Evolutionary conservation across 164 flowering plant species (phyloP), one percentile per base, ranked within the genome.

Genomic region (Echeveria elegans): DNA sequence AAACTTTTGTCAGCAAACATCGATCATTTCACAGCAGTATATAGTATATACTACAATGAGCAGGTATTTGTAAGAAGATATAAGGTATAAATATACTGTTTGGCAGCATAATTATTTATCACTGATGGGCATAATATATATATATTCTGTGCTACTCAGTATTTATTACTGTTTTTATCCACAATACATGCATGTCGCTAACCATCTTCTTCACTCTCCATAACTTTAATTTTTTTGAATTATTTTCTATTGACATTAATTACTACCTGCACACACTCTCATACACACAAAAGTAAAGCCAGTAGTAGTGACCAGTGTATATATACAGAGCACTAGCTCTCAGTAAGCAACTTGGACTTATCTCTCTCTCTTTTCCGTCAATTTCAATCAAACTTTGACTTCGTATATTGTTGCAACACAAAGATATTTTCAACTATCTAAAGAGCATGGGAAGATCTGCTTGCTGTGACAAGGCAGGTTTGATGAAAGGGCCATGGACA

Each of bases 381-480:
- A 28, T 62, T 62, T 4, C 40, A 16, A 19, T 37, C 41, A 63
- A 32, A 23, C 43, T 32, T 63, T 34, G 38, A 15, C 16, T 63
- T 36, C 18, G 18, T 63, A 21, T 19, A 24, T 34, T 32, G 64
- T 34, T 30, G 64, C 38, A 30, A 30, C 15, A n/a, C 6, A 23
- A 5, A 52, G 8, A 52, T 19, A 30, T 5, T 7, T 1, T 19
- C 14, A 32, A 43, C 18, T 61, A 61, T 4, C 24, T 19, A 34
- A 36, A 15, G 29, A 63, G 41, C 29, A 63, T 63, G 66, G 66
- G 66, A 2, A 21, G 66, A 32, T 63, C 66, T 63, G 45, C 66
- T 63, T 63, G 66, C 66, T 63, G 66, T 37, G 66, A 63, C 26
- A 63, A 63, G 66, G 66, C 37, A 31, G 66, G 66, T 63, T 63